phyloP scores from a whole-genome alignment of 768 basidiomycete genomes.

The Tulasnella sp. region DNA sequence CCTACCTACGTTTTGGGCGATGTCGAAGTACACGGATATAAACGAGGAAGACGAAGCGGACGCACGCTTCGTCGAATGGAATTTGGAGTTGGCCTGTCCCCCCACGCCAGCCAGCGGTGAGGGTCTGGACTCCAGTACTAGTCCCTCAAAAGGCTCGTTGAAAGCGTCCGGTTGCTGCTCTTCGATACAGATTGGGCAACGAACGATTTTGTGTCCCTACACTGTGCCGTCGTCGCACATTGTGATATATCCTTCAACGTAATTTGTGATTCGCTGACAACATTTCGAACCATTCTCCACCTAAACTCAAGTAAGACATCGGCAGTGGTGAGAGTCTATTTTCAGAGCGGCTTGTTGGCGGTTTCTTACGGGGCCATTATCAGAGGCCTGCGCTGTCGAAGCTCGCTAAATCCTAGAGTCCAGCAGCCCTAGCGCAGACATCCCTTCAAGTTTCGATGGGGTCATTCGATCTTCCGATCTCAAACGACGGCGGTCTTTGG shows the following conservation, averaged over 20 bases:
- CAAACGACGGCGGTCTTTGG: background rate
- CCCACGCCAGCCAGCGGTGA: background rate
- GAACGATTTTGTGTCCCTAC: no score
- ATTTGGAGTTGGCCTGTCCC: background rate
- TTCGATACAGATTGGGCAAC: background rate
- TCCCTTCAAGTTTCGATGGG: background rate
- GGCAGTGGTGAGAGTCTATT: background rate
- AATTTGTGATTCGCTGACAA: background rate
- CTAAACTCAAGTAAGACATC: background rate
- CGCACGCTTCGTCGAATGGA: background rate
- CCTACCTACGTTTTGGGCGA: background rate
- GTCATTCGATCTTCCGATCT: background rate
- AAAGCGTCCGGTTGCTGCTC: background rate
- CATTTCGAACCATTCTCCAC: background rate
- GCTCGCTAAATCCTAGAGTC: background rate
- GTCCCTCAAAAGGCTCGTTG: background rate
- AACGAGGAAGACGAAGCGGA: background rate
- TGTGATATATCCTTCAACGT: background rate
- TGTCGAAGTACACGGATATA: background rate
- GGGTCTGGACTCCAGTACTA: background rate
- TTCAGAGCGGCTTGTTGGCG: background rate
- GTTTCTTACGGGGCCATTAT: background rate
- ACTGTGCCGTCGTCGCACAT: no score
- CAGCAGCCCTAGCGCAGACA: background rate
- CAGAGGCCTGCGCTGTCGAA: background rate